These are phyloP conservation scores for Lagerstroemia speciosa DNA, from an alignment of 345 rosid genomes.

Conservation along the genomic window DNA sequence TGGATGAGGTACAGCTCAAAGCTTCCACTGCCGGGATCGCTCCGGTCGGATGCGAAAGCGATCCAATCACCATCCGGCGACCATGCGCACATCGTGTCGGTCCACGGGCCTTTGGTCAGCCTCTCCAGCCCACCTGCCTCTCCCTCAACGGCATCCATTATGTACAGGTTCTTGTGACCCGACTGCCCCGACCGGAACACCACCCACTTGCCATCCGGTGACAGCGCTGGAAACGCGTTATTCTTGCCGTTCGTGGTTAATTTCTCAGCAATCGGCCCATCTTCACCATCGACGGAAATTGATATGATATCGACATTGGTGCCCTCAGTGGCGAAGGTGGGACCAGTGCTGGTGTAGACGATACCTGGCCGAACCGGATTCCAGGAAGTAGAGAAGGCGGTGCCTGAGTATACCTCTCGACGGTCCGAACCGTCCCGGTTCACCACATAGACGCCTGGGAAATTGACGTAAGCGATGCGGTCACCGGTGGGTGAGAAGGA, in stretches of 20 bases:
- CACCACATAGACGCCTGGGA: slow-evolving; percentile 82
- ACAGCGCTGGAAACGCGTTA: slow-evolving; percentile 77
- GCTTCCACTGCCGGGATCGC: slow-evolving; percentile 62
- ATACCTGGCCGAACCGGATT: slow-evolving; percentile 54
- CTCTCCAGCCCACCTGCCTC: slow-evolving; percentile 43
- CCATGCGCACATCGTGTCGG: slow-evolving; percentile 79
- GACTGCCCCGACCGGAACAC: slow-evolving; percentile 74
- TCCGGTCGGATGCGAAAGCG: slow-evolving; percentile 72
- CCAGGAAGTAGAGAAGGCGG: slow-evolving; percentile 73
- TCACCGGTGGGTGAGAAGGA: slow-evolving; percentile 71
- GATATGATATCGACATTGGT: slow-evolving; percentile 65
- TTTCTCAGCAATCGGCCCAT: slow-evolving; percentile 26
- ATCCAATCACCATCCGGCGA: slow-evolving; percentile 76
- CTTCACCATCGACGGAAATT: slow-evolving; percentile 36
- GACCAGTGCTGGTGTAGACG: slow-evolving; percentile 67
- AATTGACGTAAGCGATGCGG: slow-evolving; percentile 55
- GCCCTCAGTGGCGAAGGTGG: slow-evolving; percentile 54
- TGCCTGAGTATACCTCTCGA: slow-evolving; percentile 34
- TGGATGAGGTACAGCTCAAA: slow-evolving; percentile 65
- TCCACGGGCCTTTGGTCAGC: slow-evolving; percentile 75
- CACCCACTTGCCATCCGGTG: slow-evolving; percentile 71
- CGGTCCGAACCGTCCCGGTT: slow-evolving; percentile 64
- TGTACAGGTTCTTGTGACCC: slow-evolving; percentile 72
- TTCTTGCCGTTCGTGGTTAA: slow-evolving; percentile 64
- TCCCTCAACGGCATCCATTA: slow-evolving; percentile 66